Evolutionary conservation across 2,329 filamentous ascomycete genomes (phyloP), one percentile per base, ranked within the genome.

Genomic region (Claviceps monticola): DNA sequence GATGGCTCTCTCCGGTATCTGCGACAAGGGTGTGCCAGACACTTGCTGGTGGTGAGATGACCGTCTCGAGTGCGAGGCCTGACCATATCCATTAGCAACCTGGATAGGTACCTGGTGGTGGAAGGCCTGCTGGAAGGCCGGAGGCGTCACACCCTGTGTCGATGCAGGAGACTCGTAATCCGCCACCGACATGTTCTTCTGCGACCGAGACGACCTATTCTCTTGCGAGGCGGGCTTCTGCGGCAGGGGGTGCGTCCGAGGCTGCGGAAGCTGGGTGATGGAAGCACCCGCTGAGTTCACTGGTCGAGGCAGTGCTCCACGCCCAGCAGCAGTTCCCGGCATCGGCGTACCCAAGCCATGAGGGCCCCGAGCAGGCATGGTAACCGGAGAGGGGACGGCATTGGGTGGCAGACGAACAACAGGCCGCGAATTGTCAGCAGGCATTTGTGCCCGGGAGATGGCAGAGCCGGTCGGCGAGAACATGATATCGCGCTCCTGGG

Each of bases 131-230:
- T 91, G 84, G 60, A 95, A 95, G 0, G 88, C 86, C 60, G 88
- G 87, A 42, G 68, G 81, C n/a, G 41, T 48, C 21, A 23, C 44
- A 71, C 58, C 74, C 60, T 72, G 73, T 49, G 68, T 64, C 59
- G 70, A 75, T 5, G 79, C 82, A 4, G 90, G 88, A 7, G 86
- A 86, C 66, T 97, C 93, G 59, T 97, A 95, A 60, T 88, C 89
- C 53, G 88, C 87, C 53, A 97, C 82, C 9, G 90, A 96, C 36
- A 97, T 88, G 5, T 89, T 78, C 73, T 97, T 97, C 66, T 97
- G 90, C 8, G 93, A 91, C 50, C 88, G 84, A 53, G 93, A 93
- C 44, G 60, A 60, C 14, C 74, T 70, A 58, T 73, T 80, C 62
- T 83, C 78, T 58, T 79, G 73, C 65, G 78, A 75, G 19, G 68